These are phyloP conservation scores for Podosphaera xanthii DNA, from an alignment of 2,329 filamentous ascomycete species.

Conservation along the genomic window DNA sequence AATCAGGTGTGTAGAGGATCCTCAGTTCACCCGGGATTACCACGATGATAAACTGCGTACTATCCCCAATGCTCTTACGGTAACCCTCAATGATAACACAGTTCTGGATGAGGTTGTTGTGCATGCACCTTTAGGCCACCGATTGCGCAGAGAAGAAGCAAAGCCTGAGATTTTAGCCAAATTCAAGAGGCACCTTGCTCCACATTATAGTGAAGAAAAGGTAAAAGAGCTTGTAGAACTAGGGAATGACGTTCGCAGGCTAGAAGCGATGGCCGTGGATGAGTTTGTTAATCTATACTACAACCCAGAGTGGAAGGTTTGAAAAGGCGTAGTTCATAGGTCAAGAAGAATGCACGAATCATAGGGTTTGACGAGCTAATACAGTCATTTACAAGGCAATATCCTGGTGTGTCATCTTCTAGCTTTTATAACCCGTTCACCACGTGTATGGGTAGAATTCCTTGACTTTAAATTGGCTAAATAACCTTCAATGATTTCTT, in stretches of 20 bases:
- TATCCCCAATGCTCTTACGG: slow-evolving; percentile 90
- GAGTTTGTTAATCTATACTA: slow-evolving; percentile 76
- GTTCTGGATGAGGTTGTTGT: slow-evolving; percentile 76
- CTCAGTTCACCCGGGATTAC: slow-evolving; percentile 85
- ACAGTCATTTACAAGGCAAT: too few species aligned
- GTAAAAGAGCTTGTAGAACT: slow-evolving; percentile 69
- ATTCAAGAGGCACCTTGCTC: slow-evolving; percentile 76
- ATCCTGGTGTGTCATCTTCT: too few species aligned
- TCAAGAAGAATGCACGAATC: too few species aligned
- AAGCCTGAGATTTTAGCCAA: slow-evolving; percentile 94
- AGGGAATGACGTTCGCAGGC: slow-evolving; percentile 47
- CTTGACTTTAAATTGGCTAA: too few species aligned
- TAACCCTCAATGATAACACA: slow-evolving; percentile 85
- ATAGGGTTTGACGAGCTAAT: too few species aligned
- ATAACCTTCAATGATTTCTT: too few species aligned
- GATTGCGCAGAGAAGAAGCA: slow-evolving; percentile 75
- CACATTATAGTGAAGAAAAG: slow-evolving; percentile 54
- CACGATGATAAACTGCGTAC: slow-evolving; percentile 82
- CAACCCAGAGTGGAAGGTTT: slow-evolving; percentile 9
- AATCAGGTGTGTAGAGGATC: slow-evolving; percentile 92
- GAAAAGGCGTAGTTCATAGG: too few species aligned
- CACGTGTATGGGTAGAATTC: too few species aligned
- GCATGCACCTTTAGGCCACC: slow-evolving; percentile 85
- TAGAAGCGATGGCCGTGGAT: slow-evolving; percentile 69
- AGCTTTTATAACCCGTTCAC: too few species aligned